Base-by-base conservation (phyloP, 768 basidiomycete genomes). In the Xerocomellus intermedius region DNA sequence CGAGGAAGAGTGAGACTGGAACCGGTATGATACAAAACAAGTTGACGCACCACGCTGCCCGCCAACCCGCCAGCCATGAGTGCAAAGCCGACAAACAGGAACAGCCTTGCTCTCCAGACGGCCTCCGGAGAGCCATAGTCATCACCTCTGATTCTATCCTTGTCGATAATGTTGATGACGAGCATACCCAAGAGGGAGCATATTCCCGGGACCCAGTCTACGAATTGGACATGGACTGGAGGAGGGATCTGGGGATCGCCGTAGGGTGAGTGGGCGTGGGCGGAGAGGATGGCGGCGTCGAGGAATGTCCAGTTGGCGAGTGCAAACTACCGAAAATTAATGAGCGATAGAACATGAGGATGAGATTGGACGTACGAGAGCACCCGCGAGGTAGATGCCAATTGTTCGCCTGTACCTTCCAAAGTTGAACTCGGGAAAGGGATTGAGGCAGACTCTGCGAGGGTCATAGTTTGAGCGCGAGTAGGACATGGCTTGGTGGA, bases 161-260 rank as follows among this genome's bases (percentile, higher is more conserved):
- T 98, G 77, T 99, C 94, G 64, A 98, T 94, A 53, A 97, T 70
- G 71, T 94, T 94, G 74, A 96, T 85, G 72, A 97, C 79, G 58
- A 98, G 73, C 80, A 95, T 94, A 19, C 96, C 97, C 13, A 98
- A 74, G 30, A 97, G 81, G 8, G 92, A 93, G 73, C 88, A 94
- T 62, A 98, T 84, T 21, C 95, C 96, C 0, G 96, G 94, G n/a
- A 97, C 77, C 97, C 97, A 99, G 77, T 98, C 97, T 52, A 93
- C 85, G 69, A 98, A 97, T 13, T 82, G 76, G 69, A 99, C 91
- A 65, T 93, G 93, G 13, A 89, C 84, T 9, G 86, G 87, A 2
- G 83, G 77, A 0, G 84, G 82, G 48, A 84, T 78, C 61, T 87
- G 79, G 3, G 88, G 87, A 5, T 85, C 79, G 37, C 83, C 86